Evolutionary conservation across 257 asterid species (phyloP).

Genomic region (Haberlea rhodopensis): DNA sequence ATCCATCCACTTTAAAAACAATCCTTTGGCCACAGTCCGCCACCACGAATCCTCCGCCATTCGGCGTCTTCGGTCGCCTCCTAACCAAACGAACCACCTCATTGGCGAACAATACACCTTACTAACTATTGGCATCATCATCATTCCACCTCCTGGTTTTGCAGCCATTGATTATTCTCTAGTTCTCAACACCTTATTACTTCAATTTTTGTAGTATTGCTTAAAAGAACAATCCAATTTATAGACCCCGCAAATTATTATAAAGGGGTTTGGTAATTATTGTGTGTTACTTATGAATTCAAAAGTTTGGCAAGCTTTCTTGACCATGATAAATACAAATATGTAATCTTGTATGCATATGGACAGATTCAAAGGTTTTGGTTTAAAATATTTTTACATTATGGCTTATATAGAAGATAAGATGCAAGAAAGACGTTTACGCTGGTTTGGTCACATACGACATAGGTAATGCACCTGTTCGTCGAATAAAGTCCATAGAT

Average conservation of each 20-base stretch:
- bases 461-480: too few species aligned
- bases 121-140: constrained; percentile 55
- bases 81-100: constrained; percentile 59
- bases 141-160: constrained; percentile 13
- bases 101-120: constrained; percentile 61
- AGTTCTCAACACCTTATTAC: neutral
- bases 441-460: too few species aligned
- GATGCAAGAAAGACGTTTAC: too few species aligned
- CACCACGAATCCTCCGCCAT: constrained; percentile 84
- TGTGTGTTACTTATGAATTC: constrained; percentile 18
- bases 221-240: constrained; percentile 21
- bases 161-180: constrained; percentile 27
- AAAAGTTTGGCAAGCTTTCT: constrained; percentile 46
- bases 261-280: neutral
- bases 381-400: neutral
- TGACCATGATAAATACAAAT: constrained; percentile 21
- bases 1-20: constrained; percentile 68
- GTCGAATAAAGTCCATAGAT: too few species aligned
- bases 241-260: constrained; percentile 21
- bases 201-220: neutral
- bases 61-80: constrained; percentile 70
- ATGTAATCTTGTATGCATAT: neutral
- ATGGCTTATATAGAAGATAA: too few species aligned
- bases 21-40: constrained; percentile 43
- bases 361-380: neutral